phyloP scores from a whole-genome alignment of 2,329 filamentous ascomycete species.

The Cercospora beticola region DNA sequence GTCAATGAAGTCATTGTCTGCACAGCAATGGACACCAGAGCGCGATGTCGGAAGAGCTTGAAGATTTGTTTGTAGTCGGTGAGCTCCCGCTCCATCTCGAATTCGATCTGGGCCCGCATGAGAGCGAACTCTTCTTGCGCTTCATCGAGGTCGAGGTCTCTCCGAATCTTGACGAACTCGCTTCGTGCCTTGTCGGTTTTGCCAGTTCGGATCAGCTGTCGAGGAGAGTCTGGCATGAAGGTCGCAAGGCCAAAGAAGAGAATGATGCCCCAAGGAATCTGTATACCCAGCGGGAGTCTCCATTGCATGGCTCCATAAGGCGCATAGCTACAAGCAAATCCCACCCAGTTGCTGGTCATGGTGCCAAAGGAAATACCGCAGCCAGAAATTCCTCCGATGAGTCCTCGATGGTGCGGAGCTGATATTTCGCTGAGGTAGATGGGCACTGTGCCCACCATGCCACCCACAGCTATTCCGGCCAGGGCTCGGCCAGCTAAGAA shows the following conservation, averaged over 20 bases:
- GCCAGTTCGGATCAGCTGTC: constrained; percentile 53
- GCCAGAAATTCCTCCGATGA: constrained; percentile 53
- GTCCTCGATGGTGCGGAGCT: constrained; percentile 46
- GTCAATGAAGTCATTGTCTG: constrained; percentile 60
- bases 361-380: constrained; percentile 58
- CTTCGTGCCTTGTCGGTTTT: constrained; percentile 50
- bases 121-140: constrained; percentile 53
- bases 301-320: constrained; percentile 56
- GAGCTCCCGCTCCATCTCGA: constrained; percentile 58
- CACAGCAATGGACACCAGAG: constrained; percentile 55
- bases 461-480: constrained; percentile 35
- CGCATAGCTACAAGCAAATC: constrained; percentile 56
- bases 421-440: constrained; percentile 59
- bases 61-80: constrained; percentile 55
- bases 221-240: constrained; percentile 58
- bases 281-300: constrained; percentile 56
- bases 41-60: constrained; percentile 52
- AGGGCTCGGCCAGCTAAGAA: constrained; percentile 34
- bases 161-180: constrained; percentile 52
- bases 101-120: constrained; percentile 53
- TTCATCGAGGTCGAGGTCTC: constrained; percentile 48
- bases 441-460: constrained; percentile 50
- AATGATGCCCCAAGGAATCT: constrained; percentile 58
- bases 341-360: constrained; percentile 59
- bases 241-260: constrained; percentile 55